Percentiles rank a stretch among this genome's conserved stretches.
phyloP scores from a whole-genome alignment of 768 basidiomycete genomes.

The Clitopilus hobsonii region DNA sequence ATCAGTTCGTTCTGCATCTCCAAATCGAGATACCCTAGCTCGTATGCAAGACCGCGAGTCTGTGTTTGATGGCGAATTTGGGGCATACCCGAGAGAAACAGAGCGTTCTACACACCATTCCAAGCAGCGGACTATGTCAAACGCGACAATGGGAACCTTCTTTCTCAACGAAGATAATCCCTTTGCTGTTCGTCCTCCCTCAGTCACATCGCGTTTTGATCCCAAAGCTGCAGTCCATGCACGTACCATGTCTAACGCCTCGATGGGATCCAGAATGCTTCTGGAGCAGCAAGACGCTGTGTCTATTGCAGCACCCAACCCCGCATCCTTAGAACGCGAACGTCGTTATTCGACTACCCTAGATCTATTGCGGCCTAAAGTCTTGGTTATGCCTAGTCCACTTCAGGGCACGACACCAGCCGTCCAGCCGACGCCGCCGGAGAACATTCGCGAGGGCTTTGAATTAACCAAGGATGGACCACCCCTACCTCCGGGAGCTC shows the following conservation, averaged over 20 bases:
- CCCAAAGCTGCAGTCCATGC: conserved; percentile 62
- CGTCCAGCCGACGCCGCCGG: conserved; percentile 27
- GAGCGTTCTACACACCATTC: conserved; percentile 14
- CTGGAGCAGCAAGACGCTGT: conserved; percentile 51
- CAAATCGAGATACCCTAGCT: conserved; percentile 8
- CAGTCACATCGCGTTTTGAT: conserved; percentile 71
- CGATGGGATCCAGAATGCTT: conserved; percentile 55
- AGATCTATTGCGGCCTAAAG: conserved; percentile 81
- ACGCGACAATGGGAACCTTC: conserved; percentile 40
- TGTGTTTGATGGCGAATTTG: background rate
- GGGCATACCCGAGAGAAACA: conserved; percentile 19
- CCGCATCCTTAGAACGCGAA: conserved; percentile 33
- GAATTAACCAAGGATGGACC: conserved; percentile 63
- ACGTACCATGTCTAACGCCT: conserved; percentile 60
- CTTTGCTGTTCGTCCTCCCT: conserved; percentile 64
- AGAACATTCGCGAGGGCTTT: conserved; percentile 51
- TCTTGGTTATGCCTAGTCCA: conserved; percentile 93
- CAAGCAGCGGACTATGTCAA: conserved; percentile 30
- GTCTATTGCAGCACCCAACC: conserved; percentile 34
- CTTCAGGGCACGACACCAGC: conserved; percentile 47
- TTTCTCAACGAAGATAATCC: conserved; percentile 52
- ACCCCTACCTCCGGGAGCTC: conserved; percentile 73
- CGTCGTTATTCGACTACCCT: conserved; percentile 68
- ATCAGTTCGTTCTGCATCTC: conserved; percentile 48
- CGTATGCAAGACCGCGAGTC: background rate